Percentiles rank a stretch among this genome's conserved stretches.
Evolutionary conservation across 2,329 filamentous ascomycete species (phyloP).

Genomic region (Massarina eburnea): DNA sequence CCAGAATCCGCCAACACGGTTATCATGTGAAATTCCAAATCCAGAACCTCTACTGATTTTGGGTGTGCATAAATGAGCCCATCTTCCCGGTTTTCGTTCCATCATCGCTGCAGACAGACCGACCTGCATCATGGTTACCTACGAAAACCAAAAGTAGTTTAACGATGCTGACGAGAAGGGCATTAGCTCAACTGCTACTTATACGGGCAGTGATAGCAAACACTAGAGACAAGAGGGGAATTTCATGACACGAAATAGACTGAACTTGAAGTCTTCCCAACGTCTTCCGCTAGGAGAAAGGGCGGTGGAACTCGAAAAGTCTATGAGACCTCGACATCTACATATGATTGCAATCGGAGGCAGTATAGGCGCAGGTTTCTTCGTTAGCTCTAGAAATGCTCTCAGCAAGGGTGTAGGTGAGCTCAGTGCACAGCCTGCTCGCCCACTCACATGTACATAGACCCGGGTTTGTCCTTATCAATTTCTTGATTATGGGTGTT

Average conservation of each 20-base stretch:
- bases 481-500: conserved; percentile 44
- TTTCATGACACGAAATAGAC: conserved; percentile 40
- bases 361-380: conserved; percentile 65
- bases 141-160: conserved; percentile 24
- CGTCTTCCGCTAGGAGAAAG: conserved; percentile 29
- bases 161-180: conserved; percentile 30
- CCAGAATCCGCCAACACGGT: conserved; percentile 21
- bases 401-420: conserved; percentile 54
- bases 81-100: conserved; percentile 10
- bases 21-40: conserved; percentile 22
- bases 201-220: conserved; percentile 14
- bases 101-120: neutral
- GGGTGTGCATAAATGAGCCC: conserved; percentile 23
- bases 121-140: conserved; percentile 6
- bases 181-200: conserved; percentile 11
- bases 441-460: conserved; percentile 20
- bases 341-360: conserved; percentile 66
- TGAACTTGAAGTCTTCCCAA: conserved; percentile 39
- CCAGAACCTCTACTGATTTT: conserved; percentile 29
- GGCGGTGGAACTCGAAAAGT: conserved; percentile 37
- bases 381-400: conserved; percentile 61
- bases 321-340: conserved; percentile 60
- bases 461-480: conserved; percentile 38
- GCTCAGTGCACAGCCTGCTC: neutral
- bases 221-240: conserved; percentile 35